Evolutionary conservation across 257 asterid species (phyloP), one percentile per base, ranked within the genome.

Genomic region (Nemophila menziesii): DNA sequence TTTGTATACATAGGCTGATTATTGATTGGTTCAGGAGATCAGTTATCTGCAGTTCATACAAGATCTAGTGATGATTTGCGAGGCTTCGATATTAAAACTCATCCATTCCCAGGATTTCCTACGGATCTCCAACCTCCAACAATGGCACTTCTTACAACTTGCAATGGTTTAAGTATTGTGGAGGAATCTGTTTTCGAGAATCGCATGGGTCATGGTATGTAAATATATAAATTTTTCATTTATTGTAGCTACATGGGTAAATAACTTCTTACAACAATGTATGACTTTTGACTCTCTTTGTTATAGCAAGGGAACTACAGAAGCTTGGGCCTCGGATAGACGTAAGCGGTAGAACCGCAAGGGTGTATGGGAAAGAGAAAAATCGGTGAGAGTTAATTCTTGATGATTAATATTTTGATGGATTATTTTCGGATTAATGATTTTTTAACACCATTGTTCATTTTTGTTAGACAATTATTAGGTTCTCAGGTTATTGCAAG

Each of bases 61-160:
- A 52, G 38, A 14, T 49, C 51, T 33, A 13, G 20, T 27, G 56
- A 37, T 17, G 64, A 60, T 21, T 49, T 49, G 46, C 46, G 7
- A 39, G 69, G 70, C 36, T 52, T 72, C 45, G 65, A 20, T 37
- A 13, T 60, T 11, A 57, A 8, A 57, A 67, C 70, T 0, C 56
- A n/a, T 20, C 75, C 75, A 20, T 67, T 49, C 41, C 80, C 73
- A 3, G 73, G 66, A 58, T 72, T 72, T 63, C 70, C 75, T 1
- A 72, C 75, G 5, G 76, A 72, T 57, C 73, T 72, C 56, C 80
- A 68, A 39, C 70, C 64, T n/a, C 68, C 37, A 22, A 51, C 67
- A 5, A 57, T 64, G 67, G 75, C 76, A 17, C 51, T 72, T 22
- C 62, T 64, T 1, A 46, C 76, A 1, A 68, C 73, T 1, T 72